These are phyloP conservation scores for Hypericum perforatum DNA, from an alignment of 345 rosid species.

Conservation along the genomic window DNA sequence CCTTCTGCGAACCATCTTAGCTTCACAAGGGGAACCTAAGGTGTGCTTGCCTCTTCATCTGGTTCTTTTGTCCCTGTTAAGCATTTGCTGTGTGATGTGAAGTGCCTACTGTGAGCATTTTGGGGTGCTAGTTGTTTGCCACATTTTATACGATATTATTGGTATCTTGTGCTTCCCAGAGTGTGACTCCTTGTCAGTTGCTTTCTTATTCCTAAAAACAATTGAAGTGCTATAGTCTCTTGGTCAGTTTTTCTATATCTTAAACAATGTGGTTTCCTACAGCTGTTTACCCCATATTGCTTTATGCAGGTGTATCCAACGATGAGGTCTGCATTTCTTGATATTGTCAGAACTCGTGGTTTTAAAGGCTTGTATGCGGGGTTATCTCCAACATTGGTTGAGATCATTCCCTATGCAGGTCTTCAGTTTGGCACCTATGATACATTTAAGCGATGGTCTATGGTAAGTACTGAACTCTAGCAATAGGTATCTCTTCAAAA, in stretches of 20 bases:
- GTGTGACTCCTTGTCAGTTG: too few species aligned
- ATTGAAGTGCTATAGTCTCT: too few species aligned
- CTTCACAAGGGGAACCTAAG: slow-evolving; percentile 99
- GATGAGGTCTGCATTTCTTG: slow-evolving; percentile 87
- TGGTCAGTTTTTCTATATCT: too few species aligned
- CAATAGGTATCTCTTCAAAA: too few species aligned
- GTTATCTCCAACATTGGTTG: slow-evolving; percentile 81
- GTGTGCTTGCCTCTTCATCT: slow-evolving; percentile 18
- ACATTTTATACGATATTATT: too few species aligned
- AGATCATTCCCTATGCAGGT: slow-evolving; percentile 95
- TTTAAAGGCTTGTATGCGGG: slow-evolving; percentile 83
- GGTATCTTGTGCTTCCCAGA: too few species aligned
- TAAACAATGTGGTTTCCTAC: too few species aligned
- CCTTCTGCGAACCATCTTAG: slow-evolving; percentile 80
- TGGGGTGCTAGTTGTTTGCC: too few species aligned
- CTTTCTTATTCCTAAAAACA: too few species aligned
- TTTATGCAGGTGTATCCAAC: slow-evolving; percentile 69
- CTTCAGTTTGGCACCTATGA: slow-evolving; percentile 95
- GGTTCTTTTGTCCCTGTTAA: not conserved
- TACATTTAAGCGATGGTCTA: slow-evolving; percentile 80
- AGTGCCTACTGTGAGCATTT: too few species aligned
- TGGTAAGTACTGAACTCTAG: slow-evolving; percentile 31
- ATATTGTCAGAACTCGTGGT: slow-evolving; percentile 66
- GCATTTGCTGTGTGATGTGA: too few species aligned
- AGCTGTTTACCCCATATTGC: too few species aligned